A percentile compares a stretch with the other conserved stretches of the same genome.
Evolutionary conservation across 306 rosid genomes (phyloP).

Genomic region (Sindora glabra): DNA sequence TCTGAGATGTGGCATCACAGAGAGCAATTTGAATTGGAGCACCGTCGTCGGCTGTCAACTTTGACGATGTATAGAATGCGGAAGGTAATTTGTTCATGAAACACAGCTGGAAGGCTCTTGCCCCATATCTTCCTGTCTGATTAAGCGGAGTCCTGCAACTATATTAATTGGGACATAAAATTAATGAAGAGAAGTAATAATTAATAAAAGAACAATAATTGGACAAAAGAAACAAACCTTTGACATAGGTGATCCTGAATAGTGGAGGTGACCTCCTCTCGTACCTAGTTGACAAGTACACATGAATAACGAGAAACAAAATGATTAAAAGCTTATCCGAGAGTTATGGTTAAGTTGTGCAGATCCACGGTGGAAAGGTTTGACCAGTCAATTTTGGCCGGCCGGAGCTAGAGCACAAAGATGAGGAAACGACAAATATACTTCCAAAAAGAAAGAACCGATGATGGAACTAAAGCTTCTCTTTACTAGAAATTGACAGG

Average conservation of each 20-base stretch:
- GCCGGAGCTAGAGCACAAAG: no score
- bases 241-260: not conserved
- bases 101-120: conserved; percentile 21
- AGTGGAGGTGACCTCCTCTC: conserved; percentile 5
- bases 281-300: conserved; percentile 20
- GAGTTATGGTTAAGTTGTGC: no score
- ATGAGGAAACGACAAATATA: no score
- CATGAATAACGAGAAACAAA: no score
- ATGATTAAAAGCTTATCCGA: no score
- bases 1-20: conserved; percentile 10
- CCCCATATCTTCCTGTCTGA: conserved; percentile 6
- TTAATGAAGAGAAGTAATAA: not conserved
- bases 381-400: no score
- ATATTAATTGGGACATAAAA: not conserved
- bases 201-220: not conserved
- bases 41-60: conserved; percentile 10
- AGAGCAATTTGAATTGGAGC: conserved; percentile 20
- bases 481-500: no score
- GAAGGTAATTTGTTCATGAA: conserved; percentile 15
- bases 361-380: no score
- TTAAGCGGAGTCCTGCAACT: not conserved
- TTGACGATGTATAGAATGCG: conserved; percentile 19
- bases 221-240: conserved; percentile 27
- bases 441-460: no score
- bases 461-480: no score